Evolutionary conservation across 2,329 filamentous ascomycete genomes (phyloP).

Genomic region (Botryotinia calthae): DNA sequence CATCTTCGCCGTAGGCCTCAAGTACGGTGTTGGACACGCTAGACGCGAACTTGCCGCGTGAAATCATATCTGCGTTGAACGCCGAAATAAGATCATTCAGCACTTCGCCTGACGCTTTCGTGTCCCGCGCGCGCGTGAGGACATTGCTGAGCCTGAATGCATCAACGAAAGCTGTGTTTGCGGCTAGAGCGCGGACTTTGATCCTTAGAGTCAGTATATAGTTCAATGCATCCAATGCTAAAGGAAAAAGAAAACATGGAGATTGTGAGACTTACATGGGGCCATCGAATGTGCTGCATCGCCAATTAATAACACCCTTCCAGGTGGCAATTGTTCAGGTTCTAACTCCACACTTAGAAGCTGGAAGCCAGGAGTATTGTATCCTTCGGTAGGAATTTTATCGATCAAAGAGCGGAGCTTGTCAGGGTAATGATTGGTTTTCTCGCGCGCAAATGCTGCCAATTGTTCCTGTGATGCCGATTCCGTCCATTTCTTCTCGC

Average conservation of each 20-base stretch:
- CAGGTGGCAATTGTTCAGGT: not conserved
- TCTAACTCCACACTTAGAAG: not conserved
- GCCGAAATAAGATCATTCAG: not conserved
- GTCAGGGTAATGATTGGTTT: not conserved
- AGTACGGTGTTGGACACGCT: not conserved
- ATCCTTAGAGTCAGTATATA: not conserved
- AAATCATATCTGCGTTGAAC: not conserved
- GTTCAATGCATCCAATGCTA: not conserved
- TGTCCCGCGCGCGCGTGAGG: not conserved
- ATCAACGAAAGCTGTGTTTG: not conserved
- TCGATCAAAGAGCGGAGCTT: not conserved
- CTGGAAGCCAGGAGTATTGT: not conserved
- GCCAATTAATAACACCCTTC: not conserved
- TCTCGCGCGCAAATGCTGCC: not conserved
- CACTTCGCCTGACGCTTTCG: not conserved
- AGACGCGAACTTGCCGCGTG: not conserved
- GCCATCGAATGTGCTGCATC: not conserved
- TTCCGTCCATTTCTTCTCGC: not conserved
- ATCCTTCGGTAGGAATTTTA: not conserved
- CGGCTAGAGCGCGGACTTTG: not conserved
- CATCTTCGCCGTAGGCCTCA: not conserved
- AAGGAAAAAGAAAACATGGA: not conserved
- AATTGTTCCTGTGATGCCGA: not conserved
- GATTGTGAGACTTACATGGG: not conserved
- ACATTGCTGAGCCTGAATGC: not conserved